These are phyloP conservation scores for Brassica nigra DNA, from an alignment of 345 rosid genomes.

Conservation along the genomic window DNA sequence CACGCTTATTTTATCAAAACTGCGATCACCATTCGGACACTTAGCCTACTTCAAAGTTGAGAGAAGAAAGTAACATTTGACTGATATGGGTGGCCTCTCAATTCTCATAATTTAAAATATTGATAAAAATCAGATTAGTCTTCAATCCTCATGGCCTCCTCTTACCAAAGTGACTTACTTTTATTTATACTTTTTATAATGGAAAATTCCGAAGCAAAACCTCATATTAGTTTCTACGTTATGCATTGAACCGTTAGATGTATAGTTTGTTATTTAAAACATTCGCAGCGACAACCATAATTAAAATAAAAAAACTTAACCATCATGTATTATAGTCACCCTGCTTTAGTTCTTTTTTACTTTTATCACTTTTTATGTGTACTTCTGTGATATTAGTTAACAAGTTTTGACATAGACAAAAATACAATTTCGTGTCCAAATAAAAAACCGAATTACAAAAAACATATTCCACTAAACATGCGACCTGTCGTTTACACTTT, in stretches of 20 bases:
- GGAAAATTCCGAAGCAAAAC: not conserved
- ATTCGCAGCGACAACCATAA: not conserved
- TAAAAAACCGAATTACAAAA: slow-evolving; percentile 18
- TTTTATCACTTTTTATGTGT: not conserved
- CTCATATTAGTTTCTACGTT: not conserved
- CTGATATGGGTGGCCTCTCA: slow-evolving; percentile 36
- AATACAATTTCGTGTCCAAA: slow-evolving; percentile 8
- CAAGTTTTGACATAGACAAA: not conserved
- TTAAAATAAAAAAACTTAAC: not conserved
- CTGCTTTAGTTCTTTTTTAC: not conserved
- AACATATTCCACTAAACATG: slow-evolving; percentile 14
- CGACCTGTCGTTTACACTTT: slow-evolving; percentile 14
- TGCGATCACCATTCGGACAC: too few species aligned
- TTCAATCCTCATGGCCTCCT: not conserved
- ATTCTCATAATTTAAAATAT: slow-evolving; percentile 23
- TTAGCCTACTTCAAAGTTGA: not conserved
- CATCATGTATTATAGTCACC: not conserved
- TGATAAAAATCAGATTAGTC: not conserved
- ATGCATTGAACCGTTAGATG: not conserved
- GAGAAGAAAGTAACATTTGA: slow-evolving; percentile 37
- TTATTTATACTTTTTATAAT: not conserved
- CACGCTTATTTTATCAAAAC: too few species aligned
- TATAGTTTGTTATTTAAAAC: not conserved
- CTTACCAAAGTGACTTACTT: not conserved
- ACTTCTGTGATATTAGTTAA: not conserved